Base-by-base conservation (phyloP, 1,284 basidiomycete species). In the Dichomitus squalens region DNA sequence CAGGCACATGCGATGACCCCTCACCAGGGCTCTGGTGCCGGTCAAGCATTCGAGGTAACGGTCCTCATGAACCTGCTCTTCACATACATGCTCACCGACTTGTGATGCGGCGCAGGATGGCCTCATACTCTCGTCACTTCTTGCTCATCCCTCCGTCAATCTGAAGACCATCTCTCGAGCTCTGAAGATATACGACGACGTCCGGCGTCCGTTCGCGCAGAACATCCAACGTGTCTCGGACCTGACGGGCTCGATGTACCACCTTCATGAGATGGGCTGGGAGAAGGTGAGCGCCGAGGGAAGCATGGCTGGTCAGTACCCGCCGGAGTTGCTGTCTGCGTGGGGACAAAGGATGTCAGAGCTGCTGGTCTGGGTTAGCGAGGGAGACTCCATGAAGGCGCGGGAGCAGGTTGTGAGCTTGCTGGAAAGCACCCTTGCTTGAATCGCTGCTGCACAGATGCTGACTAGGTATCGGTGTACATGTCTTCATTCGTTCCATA, bases 1-100 rank as follows among this genome's bases (percentile, higher is more conserved):
- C 40, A 77, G 76, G 76, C 77, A 0, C 76, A 78, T 61, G 76
- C 74, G 1, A 77, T 78, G 74, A 71, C 72, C 4, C 75, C 75
- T 0, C 70, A 73, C 58, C 73, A 75, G 59, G 75, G 72, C 1
- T 72, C 76, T 18, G 75, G 76, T 9, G 76, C 70, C 7, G 75
- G 76, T 0, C 76, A 78, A 62, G 75, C 73, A 0, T 71, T 77
- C 41, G 76, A 76, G 66, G 73, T 73, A 35, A 25, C 53, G 18
- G 20, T 20, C 8, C 8, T 14, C 6, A 1, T 48, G 7, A 23
- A 21, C 33, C 29, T 18, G 14, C n/a, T 12, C 12, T 11, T 36
- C 20, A 49, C 5, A 25, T n/a, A 21, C 38, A 3, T 25, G 4
- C 4, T 36, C 43, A 36, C 3, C 38, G 8, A 9, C 29, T n/a